Percentiles rank a stretch among this genome's conserved stretches.
Conservation (phyloP, 2,329 filamentous ascomycete genomes). For the Dryadomyces sulphureus region DNA sequence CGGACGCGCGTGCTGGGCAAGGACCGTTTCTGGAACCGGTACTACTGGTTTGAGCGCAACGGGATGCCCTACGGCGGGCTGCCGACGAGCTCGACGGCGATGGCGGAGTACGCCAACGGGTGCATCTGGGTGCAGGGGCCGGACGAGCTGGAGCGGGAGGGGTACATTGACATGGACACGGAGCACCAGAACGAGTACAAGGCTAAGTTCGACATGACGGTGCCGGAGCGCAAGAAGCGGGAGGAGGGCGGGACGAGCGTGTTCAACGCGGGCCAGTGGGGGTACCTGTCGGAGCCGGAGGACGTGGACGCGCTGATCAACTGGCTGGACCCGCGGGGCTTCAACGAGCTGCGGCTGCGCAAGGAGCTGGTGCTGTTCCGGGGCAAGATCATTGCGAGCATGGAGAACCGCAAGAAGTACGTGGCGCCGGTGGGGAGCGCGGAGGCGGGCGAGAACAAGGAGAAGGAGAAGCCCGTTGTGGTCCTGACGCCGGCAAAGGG, state of each 20-base stretch:
- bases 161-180: conserved; percentile 65
- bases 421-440: conserved; percentile 33
- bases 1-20: conserved; percentile 81
- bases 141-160: conserved; percentile 71
- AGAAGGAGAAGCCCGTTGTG: neutral
- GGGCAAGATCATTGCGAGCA: conserved; percentile 61
- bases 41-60: conserved; percentile 98
- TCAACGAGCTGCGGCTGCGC: conserved; percentile 72
- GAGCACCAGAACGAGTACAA: conserved; percentile 64
- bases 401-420: conserved; percentile 67
- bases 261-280: conserved; percentile 70
- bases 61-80: conserved; percentile 92
- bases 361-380: conserved; percentile 73
- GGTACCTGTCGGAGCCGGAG: conserved; percentile 71
- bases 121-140: conserved; percentile 95
- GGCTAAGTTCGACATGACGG: conserved; percentile 63
- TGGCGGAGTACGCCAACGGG: conserved; percentile 82
- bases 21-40: conserved; percentile 95
- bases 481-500: neutral
- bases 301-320: conserved; percentile 64
- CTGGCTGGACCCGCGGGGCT: conserved; percentile 79
- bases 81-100: conserved; percentile 73
- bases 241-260: conserved; percentile 79
- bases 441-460: conserved; percentile 12
- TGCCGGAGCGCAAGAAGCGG: conserved; percentile 66